Percentiles rank a stretch among this genome's conserved stretches.
Conservation (phyloP, 352 stramenopile species). For the Pythium phragmitis region DNA sequence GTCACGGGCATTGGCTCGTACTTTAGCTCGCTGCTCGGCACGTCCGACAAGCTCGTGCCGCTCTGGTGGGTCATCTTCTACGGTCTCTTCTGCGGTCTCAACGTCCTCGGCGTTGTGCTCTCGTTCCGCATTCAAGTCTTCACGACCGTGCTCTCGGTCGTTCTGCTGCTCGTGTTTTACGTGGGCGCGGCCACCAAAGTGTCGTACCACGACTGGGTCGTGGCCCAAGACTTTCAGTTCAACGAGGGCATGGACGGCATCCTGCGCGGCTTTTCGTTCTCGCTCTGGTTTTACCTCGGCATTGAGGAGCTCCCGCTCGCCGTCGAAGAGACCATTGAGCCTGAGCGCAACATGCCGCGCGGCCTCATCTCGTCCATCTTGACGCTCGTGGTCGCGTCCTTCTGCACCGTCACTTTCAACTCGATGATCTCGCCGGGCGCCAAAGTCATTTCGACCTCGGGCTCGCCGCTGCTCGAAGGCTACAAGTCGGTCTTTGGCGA, state of each 20-base stretch:
- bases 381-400: slow-evolving; percentile 50
- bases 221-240: slow-evolving; percentile 50
- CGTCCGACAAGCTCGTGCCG: slow-evolving; percentile 35
- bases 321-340: slow-evolving; percentile 71
- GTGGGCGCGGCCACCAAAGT: slow-evolving; percentile 44
- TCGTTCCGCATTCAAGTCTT: slow-evolving; percentile 66
- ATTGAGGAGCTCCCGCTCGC: slow-evolving; percentile 76
- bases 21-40: slow-evolving; percentile 49
- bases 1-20: slow-evolving; percentile 60
- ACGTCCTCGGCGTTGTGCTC: slow-evolving; percentile 55
- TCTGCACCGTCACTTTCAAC: slow-evolving; percentile 57
- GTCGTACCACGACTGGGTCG: slow-evolving; percentile 57
- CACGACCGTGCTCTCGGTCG: slow-evolving; percentile 43
- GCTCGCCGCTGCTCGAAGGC: slow-evolving; percentile 48
- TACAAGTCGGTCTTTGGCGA: slow-evolving; percentile 78
- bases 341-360: slow-evolving; percentile 63
- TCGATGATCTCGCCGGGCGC: slow-evolving; percentile 54
- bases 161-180: slow-evolving; percentile 64
- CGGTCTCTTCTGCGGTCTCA: slow-evolving; percentile 57
- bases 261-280: slow-evolving; percentile 57
- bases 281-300: slow-evolving; percentile 73
- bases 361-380: slow-evolving; percentile 56
- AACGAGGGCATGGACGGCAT: slow-evolving; percentile 39
- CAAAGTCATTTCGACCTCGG: slow-evolving; percentile 32
- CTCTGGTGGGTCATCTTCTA: slow-evolving; percentile 63